Conservation (phyloP, 148 eudicot genomes). For the Simmondsia chinensis region DNA sequence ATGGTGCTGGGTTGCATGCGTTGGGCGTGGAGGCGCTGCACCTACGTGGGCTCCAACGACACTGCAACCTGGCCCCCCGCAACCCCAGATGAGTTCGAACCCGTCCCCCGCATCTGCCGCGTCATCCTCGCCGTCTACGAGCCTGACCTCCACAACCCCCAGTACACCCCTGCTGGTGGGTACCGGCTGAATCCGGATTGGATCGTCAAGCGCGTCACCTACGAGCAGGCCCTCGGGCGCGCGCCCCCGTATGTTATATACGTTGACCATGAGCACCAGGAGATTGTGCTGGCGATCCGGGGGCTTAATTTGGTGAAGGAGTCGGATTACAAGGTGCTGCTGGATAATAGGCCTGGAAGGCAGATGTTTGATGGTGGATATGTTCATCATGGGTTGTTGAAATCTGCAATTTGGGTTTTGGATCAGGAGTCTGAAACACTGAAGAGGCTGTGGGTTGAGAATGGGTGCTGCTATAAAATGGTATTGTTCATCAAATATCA, state of each 20-base stretch:
- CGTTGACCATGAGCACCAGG: slow-evolving; percentile 40
- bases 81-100: slow-evolving; percentile 61
- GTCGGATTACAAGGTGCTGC: slow-evolving; percentile 55
- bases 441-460: slow-evolving; percentile 53
- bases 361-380: slow-evolving; percentile 95
- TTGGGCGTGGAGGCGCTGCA: slow-evolving; percentile 92
- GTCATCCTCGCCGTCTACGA: slow-evolving; percentile 71
- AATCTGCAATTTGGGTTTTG: slow-evolving; percentile 74
- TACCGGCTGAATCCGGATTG: slow-evolving; percentile 58
- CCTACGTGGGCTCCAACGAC: slow-evolving; percentile 84
- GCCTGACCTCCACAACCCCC: slow-evolving; percentile 51
- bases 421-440: slow-evolving; percentile 56
- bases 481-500: too few relatives aligned
- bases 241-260: slow-evolving; percentile 87
- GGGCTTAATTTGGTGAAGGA: slow-evolving; percentile 72
- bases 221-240: slow-evolving; percentile 52
- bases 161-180: slow-evolving; percentile 37
- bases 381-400: slow-evolving; percentile 77
- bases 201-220: slow-evolving; percentile 60
- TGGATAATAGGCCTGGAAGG: slow-evolving; percentile 62
- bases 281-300: slow-evolving; percentile 64
- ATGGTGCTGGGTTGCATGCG: slow-evolving; percentile 50
- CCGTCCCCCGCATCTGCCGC: slow-evolving; percentile 73
- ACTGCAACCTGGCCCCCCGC: slow-evolving; percentile 71
- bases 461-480: slow-evolving; percentile 58